Evolutionary conservation across 352 stramenopile genomes (phyloP).

Genomic region (Paralagenidium karlingii): DNA sequence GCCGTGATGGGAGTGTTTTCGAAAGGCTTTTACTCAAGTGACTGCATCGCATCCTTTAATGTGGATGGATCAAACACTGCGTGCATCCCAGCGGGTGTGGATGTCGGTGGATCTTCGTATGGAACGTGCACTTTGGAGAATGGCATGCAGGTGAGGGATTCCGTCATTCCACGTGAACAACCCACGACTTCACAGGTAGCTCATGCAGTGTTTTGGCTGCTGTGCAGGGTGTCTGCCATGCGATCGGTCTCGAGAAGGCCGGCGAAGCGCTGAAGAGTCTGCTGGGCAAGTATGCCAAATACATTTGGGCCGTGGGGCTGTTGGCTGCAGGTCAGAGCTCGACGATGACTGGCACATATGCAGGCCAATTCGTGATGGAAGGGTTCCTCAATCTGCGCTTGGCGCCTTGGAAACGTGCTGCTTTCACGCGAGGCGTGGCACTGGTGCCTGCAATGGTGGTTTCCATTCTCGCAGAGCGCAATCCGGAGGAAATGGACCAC

Average conservation of each 20-base stretch:
- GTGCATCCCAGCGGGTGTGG: constrained; percentile 44
- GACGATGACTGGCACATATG: constrained; percentile 95
- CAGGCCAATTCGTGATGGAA: constrained; percentile 96
- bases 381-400: constrained; percentile 90
- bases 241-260: constrained; percentile 81
- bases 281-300: constrained; percentile 69
- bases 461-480: constrained; percentile 73
- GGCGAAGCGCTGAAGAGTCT: constrained; percentile 68
- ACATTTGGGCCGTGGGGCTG: constrained; percentile 90
- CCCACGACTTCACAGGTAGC: too few relatives aligned
- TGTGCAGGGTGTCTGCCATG: constrained; percentile 71
- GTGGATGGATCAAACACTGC: constrained; percentile 25
- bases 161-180: too few relatives aligned
- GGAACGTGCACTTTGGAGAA: constrained; percentile 41
- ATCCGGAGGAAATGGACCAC: constrained; percentile 67
- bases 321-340: constrained; percentile 90
- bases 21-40: constrained; percentile 84
- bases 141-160: too few relatives aligned
- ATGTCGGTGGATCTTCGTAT: constrained; percentile 27
- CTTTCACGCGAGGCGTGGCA: constrained; percentile 85
- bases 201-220: too few relatives aligned
- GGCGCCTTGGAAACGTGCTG: constrained; percentile 47
- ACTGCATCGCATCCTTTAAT: constrained; percentile 41
- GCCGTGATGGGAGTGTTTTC: constrained; percentile 88
- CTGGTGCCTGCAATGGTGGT: constrained; percentile 83